Evolutionary conservation across 1,284 basidiomycete genomes (phyloP).

Genomic region (Meira miltonrushii): DNA sequence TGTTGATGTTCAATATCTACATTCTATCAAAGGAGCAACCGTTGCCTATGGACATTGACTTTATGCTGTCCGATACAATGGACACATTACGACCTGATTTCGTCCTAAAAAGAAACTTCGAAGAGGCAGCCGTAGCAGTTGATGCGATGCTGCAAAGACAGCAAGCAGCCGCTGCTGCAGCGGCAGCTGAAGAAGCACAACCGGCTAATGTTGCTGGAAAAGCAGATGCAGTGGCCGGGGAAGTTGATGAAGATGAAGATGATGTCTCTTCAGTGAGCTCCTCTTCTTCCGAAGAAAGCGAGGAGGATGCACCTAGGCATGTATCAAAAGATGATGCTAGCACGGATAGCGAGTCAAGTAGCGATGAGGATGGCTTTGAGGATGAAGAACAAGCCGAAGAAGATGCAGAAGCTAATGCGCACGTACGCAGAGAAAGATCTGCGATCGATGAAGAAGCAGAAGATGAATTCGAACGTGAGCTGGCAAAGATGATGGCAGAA

Average conservation of each 20-base stretch:
- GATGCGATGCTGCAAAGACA: conserved; percentile 73
- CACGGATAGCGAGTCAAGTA: conserved; percentile 26
- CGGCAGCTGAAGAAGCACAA: not conserved
- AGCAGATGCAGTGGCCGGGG: not conserved
- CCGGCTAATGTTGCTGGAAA: not conserved
- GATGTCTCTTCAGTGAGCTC: conserved; percentile 27
- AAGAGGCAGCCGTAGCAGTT: conserved; percentile 77
- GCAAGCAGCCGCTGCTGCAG: conserved; percentile 10
- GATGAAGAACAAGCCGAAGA: conserved; percentile 32
- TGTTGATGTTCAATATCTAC: conserved; percentile 92
- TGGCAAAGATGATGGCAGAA: conserved; percentile 81
- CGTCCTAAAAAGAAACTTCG: conserved; percentile 64
- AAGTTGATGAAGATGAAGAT: conserved; percentile 19
- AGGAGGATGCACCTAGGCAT: conserved; percentile 55
- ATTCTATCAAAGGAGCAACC: conserved; percentile 72
- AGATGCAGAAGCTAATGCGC: conserved; percentile 61
- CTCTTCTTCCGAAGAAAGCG: conserved; percentile 21
- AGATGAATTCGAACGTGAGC: conserved; percentile 87
- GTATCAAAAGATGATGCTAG: conserved; percentile 13
- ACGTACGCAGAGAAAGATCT: not conserved
- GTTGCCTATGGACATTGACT: conserved; percentile 92
- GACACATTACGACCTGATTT: conserved; percentile 57
- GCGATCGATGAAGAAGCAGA: conserved; percentile 67
- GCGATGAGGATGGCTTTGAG: conserved; percentile 15
- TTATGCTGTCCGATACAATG: conserved; percentile 88